These are phyloP conservation scores for Fusarium devonianum DNA, from an alignment of 2,329 filamentous ascomycete species.

Conservation along the genomic window DNA sequence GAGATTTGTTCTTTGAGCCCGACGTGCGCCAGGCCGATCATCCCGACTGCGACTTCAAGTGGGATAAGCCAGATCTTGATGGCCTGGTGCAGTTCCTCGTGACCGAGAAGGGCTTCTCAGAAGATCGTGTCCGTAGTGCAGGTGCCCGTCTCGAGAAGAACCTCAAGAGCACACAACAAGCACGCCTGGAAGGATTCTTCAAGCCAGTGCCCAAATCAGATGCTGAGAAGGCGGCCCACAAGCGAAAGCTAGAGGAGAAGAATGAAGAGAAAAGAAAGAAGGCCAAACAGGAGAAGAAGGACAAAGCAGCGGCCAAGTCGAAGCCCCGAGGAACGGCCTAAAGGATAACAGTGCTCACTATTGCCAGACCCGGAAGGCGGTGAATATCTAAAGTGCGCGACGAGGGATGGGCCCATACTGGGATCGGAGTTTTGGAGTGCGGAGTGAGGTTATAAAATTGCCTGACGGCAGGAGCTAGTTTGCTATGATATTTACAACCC, in stretches of 20 bases:
- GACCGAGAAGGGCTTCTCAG: conserved; percentile 94
- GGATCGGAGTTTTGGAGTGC: conserved; percentile 37
- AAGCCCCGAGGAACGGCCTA: conserved; percentile 73
- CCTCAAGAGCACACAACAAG: conserved; percentile 88
- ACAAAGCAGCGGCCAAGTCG: conserved; percentile 88
- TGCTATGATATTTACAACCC: not conserved
- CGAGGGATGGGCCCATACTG: not conserved
- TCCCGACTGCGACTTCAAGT: conserved; percentile 94
- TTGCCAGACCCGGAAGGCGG: not conserved
- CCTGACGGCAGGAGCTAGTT: not conserved
- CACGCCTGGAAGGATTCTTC: conserved; percentile 94
- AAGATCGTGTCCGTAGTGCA: conserved; percentile 85
- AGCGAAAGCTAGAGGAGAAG: conserved; percentile 94
- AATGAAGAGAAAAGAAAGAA: conserved; percentile 94
- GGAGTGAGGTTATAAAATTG: conserved; percentile 7
- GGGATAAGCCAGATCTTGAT: conserved; percentile 91
- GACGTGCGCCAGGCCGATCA: conserved; percentile 86
- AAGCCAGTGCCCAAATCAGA: conserved; percentile 90
- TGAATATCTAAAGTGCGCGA: conserved; percentile 7
- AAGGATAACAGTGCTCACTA: not conserved
- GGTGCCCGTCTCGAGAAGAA: conserved; percentile 86
- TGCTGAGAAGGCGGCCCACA: conserved; percentile 81
- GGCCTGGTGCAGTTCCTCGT: conserved; percentile 90
- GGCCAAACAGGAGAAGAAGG: conserved; percentile 91
- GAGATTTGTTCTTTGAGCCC: conserved; percentile 88